phyloP scores from a whole-genome alignment of 345 rosid genomes.

The Jatropha curcas region DNA sequence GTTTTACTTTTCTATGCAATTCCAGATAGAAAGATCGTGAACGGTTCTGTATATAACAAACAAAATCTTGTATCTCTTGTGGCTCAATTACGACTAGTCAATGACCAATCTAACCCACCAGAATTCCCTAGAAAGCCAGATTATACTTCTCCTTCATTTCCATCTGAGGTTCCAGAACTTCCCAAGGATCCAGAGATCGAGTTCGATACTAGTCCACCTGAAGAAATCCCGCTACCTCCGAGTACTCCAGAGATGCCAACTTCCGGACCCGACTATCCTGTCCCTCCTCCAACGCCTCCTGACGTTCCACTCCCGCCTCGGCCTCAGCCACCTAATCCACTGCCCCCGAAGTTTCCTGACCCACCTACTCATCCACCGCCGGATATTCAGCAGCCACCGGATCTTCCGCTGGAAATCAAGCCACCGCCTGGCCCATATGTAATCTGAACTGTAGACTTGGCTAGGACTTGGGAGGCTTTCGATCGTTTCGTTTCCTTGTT shows the following conservation, averaged over 20 bases:
- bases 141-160: constrained; percentile 15
- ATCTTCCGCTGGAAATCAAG: constrained; percentile 23
- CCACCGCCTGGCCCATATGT: constrained; percentile 28
- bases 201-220: no score
- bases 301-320: constrained; percentile 23
- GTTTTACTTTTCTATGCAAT: background rate
- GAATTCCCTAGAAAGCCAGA: constrained; percentile 12
- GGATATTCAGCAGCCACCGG: constrained; percentile 30
- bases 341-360: constrained; percentile 20
- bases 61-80: background rate
- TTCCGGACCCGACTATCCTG: constrained; percentile 13
- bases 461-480: background rate
- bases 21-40: background rate
- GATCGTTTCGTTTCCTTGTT: no score
- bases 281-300: constrained; percentile 18
- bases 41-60: background rate
- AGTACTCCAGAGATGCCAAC: constrained; percentile 13
- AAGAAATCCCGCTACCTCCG: constrained; percentile 25
- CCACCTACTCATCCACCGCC: constrained; percentile 21
- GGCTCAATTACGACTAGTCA: background rate
- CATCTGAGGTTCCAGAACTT: no score
- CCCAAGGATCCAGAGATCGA: no score
- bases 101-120: background rate
- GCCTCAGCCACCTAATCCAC: constrained; percentile 15
- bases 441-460: background rate